Evolutionary conservation across 805 yeast genomes (phyloP), one percentile per base, ranked within the genome.

Genomic region (Grigorovia transvaalensis): DNA sequence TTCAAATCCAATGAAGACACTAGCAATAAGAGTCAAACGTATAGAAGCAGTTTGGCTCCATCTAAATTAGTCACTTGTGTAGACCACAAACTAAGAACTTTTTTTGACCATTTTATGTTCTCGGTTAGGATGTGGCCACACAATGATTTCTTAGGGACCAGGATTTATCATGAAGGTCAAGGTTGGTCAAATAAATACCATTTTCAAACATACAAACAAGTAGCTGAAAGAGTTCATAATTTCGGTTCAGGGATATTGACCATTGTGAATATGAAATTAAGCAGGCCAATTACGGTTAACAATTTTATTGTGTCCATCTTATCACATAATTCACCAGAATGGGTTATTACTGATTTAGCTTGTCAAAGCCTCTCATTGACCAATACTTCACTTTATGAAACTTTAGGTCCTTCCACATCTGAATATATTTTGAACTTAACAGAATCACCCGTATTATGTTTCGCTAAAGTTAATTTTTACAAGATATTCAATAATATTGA

Each of bases 341-440:
- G 93, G 93, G 72, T 75, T 35, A 63, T 84, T 18, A 66, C 85
- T 30, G 93, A 85, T 67, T 65, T 84, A 59, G 89, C 88, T 0
- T 79, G 85, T 59, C 75, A 74, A 45, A 74, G 80, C 8, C 82
- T 78, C 68, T 75, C 75, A 64, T 74, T 72, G 44, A 64, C 78
- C n/a, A 73, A 74, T 53, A 79, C 81, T 11, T 76, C 81, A 4
- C 62, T 79, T 20, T 79, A 79, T 59, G 83, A 80, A 54, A 78
- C 83, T 9, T 62, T 79, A 53, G 84, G 84, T 3, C 74, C 82
- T 1, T 74, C 74, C 44, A 75, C 91, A 4, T 75, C 88, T 2
- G 76, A 75, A 53, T 82, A 81, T 61, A 84, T 85, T 59, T 68
- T 85, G 63, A 70, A 69, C 45, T 65, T 81, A 51, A 81, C 87